phyloP scores from a whole-genome alignment of 2,329 filamentous ascomycete genomes.

The Penicillium sp. region DNA sequence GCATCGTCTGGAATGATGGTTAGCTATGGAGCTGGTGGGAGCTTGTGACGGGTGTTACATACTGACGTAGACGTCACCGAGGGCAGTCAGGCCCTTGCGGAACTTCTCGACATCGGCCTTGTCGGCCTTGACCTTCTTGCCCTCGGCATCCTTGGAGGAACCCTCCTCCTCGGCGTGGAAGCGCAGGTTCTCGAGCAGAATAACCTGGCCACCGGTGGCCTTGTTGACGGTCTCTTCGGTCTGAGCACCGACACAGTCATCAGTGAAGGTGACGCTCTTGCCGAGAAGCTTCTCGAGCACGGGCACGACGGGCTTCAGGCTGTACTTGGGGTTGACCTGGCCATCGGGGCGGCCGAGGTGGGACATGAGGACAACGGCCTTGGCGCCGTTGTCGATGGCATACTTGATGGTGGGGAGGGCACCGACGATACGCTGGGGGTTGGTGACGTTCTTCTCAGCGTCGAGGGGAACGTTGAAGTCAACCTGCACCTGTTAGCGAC shows the following conservation, averaged over 20 bases:
- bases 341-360: constrained; percentile 96
- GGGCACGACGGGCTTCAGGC: constrained; percentile 84
- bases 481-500: constrained; percentile 61
- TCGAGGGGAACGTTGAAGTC: constrained; percentile 99
- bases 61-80: constrained; percentile 98
- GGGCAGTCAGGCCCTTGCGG: constrained; percentile 88
- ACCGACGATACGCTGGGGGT: constrained; percentile 97
- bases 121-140: constrained; percentile 98
- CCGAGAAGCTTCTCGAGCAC: constrained; percentile 89
- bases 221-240: constrained; percentile 87
- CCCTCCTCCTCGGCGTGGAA: constrained; percentile 99
- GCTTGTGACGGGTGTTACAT: constrained; percentile 40
- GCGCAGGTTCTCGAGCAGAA: constrained; percentile 95
- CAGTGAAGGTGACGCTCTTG: constrained; percentile 81
- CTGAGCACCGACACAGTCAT: constrained; percentile 87
- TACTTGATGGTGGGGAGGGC: constrained; percentile 95
- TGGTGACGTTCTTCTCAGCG: constrained; percentile 88
- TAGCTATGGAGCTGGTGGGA: not conserved
- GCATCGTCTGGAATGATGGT: constrained; percentile 71
- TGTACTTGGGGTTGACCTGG: constrained; percentile 88
- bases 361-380: constrained; percentile 95
- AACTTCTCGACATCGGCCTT: constrained; percentile 90
- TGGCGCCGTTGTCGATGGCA: constrained; percentile 85
- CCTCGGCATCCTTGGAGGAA: constrained; percentile 87
- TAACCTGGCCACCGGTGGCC: constrained; percentile 76